Evolutionary conservation across 768 basidiomycete species (phyloP).

Genomic region (Trametes cubensis): DNA sequence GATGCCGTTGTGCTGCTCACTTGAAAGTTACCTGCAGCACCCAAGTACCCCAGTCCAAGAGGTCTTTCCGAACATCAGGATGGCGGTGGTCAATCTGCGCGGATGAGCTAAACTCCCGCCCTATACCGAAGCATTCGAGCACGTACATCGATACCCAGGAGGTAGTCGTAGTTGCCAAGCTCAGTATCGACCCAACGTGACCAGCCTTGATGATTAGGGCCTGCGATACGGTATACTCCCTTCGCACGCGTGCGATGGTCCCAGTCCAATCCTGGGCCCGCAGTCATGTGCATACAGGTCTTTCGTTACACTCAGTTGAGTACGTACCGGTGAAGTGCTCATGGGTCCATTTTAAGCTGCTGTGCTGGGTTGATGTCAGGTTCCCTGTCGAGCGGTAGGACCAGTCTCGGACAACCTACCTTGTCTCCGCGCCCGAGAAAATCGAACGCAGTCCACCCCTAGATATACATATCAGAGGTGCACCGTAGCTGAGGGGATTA

Average conservation of each 20-base stretch:
- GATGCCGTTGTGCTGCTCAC: neutral
- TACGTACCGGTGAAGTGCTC: constrained; percentile 76
- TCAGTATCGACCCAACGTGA: constrained; percentile 79
- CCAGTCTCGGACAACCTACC: constrained; percentile 42
- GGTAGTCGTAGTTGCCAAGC: constrained; percentile 86
- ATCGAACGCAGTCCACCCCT: constrained; percentile 89
- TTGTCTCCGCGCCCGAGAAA: constrained; percentile 77
- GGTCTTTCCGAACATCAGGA: constrained; percentile 75
- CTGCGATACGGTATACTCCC: constrained; percentile 73
- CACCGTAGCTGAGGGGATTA: neutral
- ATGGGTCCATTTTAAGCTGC: constrained; percentile 69
- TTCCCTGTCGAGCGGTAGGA: neutral
- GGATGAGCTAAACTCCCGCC: neutral
- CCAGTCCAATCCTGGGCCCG: constrained; percentile 72
- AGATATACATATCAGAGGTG: constrained; percentile 8
- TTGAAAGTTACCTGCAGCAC: constrained; percentile 51
- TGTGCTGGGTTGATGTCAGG: constrained; percentile 53
- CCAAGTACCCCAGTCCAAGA: constrained; percentile 80
- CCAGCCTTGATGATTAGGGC: constrained; percentile 74
- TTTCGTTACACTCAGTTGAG: neutral
- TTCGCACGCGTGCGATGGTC: constrained; percentile 67
- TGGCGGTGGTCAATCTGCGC: constrained; percentile 55
- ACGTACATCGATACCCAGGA: constrained; percentile 73
- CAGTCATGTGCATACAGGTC: no score
- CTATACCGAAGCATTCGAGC: neutral